Conservation (phyloP, 2,329 filamentous ascomycete species). For the Trichophyton schoenleinii region DNA sequence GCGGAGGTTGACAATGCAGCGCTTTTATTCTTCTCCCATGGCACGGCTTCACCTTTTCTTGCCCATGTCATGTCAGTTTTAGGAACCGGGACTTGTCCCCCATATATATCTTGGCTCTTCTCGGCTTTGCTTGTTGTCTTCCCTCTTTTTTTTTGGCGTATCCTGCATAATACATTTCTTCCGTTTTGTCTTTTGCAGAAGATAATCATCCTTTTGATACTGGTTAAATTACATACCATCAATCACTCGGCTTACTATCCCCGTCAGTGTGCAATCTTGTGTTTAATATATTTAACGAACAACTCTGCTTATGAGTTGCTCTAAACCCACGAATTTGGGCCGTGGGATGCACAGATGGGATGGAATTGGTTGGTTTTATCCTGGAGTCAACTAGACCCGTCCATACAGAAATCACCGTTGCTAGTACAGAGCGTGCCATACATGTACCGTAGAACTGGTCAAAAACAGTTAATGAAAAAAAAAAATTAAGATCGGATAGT, state of each 20-base stretch:
- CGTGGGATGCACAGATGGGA: too few relatives aligned
- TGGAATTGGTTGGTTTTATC: too few relatives aligned
- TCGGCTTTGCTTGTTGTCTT: not conserved
- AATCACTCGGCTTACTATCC: not conserved
- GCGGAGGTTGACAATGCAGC: not conserved
- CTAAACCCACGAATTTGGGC: too few relatives aligned
- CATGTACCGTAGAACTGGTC: too few relatives aligned
- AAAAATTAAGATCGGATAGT: too few relatives aligned
- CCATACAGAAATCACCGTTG: too few relatives aligned
- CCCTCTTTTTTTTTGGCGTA: conserved; percentile 1
- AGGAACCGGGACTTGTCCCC: not conserved
- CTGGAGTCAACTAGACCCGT: too few relatives aligned
- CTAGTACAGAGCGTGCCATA: too few relatives aligned
- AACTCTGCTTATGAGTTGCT: too few relatives aligned
- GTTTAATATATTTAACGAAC: too few relatives aligned
- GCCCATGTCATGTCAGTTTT: not conserved
- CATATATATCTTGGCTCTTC: conserved; percentile 2
- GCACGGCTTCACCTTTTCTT: not conserved
- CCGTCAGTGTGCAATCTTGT: too few relatives aligned
- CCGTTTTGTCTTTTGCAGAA: not conserved
- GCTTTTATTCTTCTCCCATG: not conserved
- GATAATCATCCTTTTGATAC: not conserved
- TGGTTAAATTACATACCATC: not conserved
- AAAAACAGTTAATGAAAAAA: too few relatives aligned
- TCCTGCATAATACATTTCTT: conserved; percentile 2